These are phyloP conservation scores for Paecilomyces formosus DNA, from an alignment of 2,329 filamentous ascomycete species.

Conservation along the genomic window DNA sequence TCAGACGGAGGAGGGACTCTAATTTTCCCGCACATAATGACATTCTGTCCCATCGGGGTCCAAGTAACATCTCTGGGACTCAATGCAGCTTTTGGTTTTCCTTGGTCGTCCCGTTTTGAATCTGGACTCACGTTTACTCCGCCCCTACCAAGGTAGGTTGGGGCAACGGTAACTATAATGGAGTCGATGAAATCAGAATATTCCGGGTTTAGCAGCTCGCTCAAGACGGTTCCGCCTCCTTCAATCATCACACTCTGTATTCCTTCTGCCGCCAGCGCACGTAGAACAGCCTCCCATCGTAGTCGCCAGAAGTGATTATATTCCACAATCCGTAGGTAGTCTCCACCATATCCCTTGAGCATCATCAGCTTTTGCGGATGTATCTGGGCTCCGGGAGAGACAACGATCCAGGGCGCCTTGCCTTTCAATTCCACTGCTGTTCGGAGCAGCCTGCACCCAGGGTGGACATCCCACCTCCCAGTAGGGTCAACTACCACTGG, in stretches of 20 bases:
- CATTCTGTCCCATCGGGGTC: conserved; percentile 73
- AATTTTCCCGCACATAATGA: conserved; percentile 68
- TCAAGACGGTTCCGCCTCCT: conserved; percentile 76
- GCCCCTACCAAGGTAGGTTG: conserved; percentile 78
- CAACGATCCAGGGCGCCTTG: conserved; percentile 66
- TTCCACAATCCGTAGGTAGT: conserved; percentile 35
- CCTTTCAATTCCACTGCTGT: conserved; percentile 59
- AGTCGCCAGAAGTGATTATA: conserved; percentile 41
- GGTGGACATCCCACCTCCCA: conserved; percentile 61
- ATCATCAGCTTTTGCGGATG: conserved; percentile 39
- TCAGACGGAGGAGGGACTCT: conserved; percentile 9
- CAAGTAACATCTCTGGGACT: conserved; percentile 62
- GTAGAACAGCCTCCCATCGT: conserved; percentile 59
- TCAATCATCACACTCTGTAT: conserved; percentile 84
- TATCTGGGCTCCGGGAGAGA: conserved; percentile 39
- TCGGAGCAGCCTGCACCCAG: conserved; percentile 57
- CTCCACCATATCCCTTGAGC: conserved; percentile 40
- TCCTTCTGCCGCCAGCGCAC: conserved; percentile 49
- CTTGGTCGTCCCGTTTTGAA: conserved; percentile 44
- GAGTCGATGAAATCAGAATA: conserved; percentile 61
- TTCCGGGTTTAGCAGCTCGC: conserved; percentile 61
- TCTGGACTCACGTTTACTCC: conserved; percentile 73
- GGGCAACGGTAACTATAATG: conserved; percentile 82
- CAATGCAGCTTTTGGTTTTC: conserved; percentile 52
- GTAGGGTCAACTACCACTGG: conserved; percentile 77